A percentile compares a stretch with the other conserved stretches of the same genome.
Evolutionary conservation across 805 yeast genomes (phyloP).

Genomic region (Candida peoriensis): DNA sequence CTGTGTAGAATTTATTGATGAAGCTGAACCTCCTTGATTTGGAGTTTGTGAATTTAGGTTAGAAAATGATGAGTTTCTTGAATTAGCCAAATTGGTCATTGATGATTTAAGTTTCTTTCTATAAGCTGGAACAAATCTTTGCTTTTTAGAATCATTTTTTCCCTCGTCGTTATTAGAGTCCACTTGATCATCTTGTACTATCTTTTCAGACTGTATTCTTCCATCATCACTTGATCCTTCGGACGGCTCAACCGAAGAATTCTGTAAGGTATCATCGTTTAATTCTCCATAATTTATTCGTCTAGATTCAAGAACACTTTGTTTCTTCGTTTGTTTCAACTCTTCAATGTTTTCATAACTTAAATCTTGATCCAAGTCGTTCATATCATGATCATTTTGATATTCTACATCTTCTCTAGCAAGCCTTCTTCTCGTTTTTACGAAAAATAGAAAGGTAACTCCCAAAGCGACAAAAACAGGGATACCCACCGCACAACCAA

Average conservation of each 20-base stretch:
- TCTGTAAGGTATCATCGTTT: not conserved
- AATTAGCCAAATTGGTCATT: slow-evolving; percentile 17
- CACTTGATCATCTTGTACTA: slow-evolving; percentile 3
- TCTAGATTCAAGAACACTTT: not conserved
- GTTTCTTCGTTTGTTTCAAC: slow-evolving; percentile 13
- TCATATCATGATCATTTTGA: slow-evolving; percentile 27
- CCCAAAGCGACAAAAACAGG: slow-evolving; percentile 38
- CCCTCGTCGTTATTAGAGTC: too few relatives aligned
- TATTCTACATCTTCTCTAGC: slow-evolving; percentile 32
- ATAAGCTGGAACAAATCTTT: slow-evolving; percentile 33
- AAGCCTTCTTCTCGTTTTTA: slow-evolving; percentile 32
- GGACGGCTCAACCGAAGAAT: slow-evolving; percentile 3
- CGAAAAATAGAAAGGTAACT: slow-evolving; percentile 32
- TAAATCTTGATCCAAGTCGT: slow-evolving; percentile 32
- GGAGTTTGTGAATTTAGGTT: slow-evolving; percentile 17
- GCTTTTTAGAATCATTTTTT: slow-evolving; percentile 4
- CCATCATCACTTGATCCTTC: slow-evolving; percentile 8
- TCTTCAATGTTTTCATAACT: slow-evolving; percentile 26
- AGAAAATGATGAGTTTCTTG: slow-evolving; percentile 19
- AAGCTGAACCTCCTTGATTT: slow-evolving; percentile 16
- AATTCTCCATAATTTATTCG: slow-evolving; percentile 5
- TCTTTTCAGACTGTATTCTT: slow-evolving; percentile 1
- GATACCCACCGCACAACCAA: slow-evolving; percentile 50
- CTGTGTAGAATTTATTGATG: slow-evolving; percentile 21
- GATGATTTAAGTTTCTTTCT: slow-evolving; percentile 28